Percentiles rank a stretch among this genome's conserved stretches.
These are phyloP conservation scores for Aureoboletus auriporus DNA, from an alignment of 768 basidiomycete genomes.

Conservation along the genomic window DNA sequence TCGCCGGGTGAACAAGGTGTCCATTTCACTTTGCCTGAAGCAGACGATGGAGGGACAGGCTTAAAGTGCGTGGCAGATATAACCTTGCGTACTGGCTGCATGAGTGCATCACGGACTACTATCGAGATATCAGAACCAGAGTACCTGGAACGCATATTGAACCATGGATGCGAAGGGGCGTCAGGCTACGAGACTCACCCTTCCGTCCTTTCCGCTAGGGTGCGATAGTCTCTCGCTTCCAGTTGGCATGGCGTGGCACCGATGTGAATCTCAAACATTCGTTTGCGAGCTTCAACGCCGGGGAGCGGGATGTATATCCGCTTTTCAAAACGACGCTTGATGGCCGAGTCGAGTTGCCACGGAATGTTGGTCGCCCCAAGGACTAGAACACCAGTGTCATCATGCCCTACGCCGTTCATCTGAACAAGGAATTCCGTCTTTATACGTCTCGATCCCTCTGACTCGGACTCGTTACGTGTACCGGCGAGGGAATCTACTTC, in stretches of 20 bases:
- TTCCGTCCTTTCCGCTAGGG: conserved; percentile 82
- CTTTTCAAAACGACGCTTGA: conserved; percentile 98
- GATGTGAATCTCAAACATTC: conserved; percentile 97
- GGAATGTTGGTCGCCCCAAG: conserved; percentile 98
- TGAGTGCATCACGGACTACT: conserved; percentile 92
- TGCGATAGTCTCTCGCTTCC: conserved; percentile 69
- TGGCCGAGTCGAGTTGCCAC: conserved; percentile 96
- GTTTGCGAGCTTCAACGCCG: conserved; percentile 83
- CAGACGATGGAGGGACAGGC: conserved; percentile 32
- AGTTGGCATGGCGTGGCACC: conserved; percentile 90
- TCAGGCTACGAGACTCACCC: conserved; percentile 42
- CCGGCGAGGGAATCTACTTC: conserved; percentile 97
- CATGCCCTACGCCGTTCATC: conserved; percentile 98
- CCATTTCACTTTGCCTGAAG: conserved; percentile 50
- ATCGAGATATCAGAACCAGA: conserved; percentile 95
- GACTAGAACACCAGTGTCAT: conserved; percentile 93
- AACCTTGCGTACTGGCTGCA: conserved; percentile 98
- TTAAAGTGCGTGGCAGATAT: conserved; percentile 96
- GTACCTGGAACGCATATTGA: conserved; percentile 43
- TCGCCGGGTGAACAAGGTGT: conserved; percentile 98
- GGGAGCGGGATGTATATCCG: conserved; percentile 98
- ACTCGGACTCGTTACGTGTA: conserved; percentile 93
- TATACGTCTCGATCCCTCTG: conserved; percentile 93
- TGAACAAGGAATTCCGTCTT: conserved; percentile 98
- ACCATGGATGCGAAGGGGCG: not conserved